Percentiles rank a stretch among this genome's conserved stretches.
Conservation (phyloP, 441 rosid genomes). For the Isatis lusitanica region DNA sequence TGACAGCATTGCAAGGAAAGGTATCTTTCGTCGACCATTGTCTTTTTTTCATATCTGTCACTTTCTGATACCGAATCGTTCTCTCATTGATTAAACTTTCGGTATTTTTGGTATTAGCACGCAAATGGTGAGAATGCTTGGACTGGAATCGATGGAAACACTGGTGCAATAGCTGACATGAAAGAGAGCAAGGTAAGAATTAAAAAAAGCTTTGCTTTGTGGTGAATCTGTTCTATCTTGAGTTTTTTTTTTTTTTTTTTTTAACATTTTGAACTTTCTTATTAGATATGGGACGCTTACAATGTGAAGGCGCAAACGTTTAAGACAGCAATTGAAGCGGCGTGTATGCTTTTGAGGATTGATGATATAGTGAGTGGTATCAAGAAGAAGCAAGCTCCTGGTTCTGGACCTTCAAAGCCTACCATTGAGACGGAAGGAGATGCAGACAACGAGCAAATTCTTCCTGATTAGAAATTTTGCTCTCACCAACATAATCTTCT, state of each 20-base stretch:
- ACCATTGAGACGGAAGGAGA: constrained; percentile 84
- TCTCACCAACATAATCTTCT: neutral
- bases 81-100: neutral
- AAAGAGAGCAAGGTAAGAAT: constrained; percentile 69
- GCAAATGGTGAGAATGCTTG: constrained; percentile 96
- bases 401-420: constrained; percentile 76
- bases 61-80: neutral
- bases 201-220: neutral
- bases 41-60: neutral
- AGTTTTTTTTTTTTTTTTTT: neutral
- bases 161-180: constrained; percentile 90
- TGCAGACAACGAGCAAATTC: constrained; percentile 85
- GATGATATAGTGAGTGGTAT: constrained; percentile 96
- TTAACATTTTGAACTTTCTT: neutral
- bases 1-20: constrained; percentile 93
- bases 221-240: constrained; percentile 1
- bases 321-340: constrained; percentile 90
- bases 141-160: constrained; percentile 86
- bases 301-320: constrained; percentile 91
- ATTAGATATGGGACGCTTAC: constrained; percentile 93
- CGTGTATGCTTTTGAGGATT: constrained; percentile 88
- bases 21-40: constrained; percentile 32
- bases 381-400: constrained; percentile 88
- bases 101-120: constrained; percentile 44
- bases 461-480: constrained; percentile 55